Evolutionary conservation across 768 basidiomycete species (phyloP), one percentile per base, ranked within the genome.

Genomic region (Agaricus sinodeliciosus): DNA sequence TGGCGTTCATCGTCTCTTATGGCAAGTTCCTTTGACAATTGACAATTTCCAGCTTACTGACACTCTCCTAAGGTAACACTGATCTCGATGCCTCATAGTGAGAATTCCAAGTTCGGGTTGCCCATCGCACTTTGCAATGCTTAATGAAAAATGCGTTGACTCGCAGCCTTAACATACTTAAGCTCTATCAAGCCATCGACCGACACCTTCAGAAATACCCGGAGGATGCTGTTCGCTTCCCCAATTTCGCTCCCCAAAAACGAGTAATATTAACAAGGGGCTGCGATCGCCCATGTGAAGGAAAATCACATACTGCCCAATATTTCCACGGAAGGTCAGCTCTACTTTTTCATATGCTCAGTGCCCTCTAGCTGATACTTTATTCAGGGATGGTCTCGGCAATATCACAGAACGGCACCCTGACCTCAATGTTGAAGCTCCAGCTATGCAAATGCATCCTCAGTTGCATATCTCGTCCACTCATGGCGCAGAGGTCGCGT

Each of bases 301-400:
- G 91, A 3, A 80, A 81, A 16, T 63, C 78, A 6, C 85, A 88
- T 61, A 84, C 77, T 48, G 94, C 93, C 12, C 76, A 84, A 57
- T 92, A 90, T 64, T 95, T 96, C 61, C 90, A 91, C 59, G 90
- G 90, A 60, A 80, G 76, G 89, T 82, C 45, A 31, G 56, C 37
- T 66, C 18, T 43, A 22, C 31, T 36, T 47, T 25, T 25, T 15
- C 13, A 22, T 31, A 47, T 45, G 4, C 27, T 40, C 27, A n/a
- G 37, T 12, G 48, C 43, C 27, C 2, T 19, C 27, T 25, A 49
- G 19, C 27, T 13, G 13, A 9, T 18, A 47, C 22, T 19, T 48
- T 34, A 44, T 26, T 37, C 59, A 90, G 87, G 62, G 89, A 90
- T 65, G 89, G 89, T 15, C 65, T 90, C 12, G 75, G 80, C 2